Percentiles rank a stretch among this genome's conserved stretches.
Evolutionary conservation across 2,329 filamentous ascomycete species (phyloP).

Genomic region (Sphaerostilbella broomeana): DNA sequence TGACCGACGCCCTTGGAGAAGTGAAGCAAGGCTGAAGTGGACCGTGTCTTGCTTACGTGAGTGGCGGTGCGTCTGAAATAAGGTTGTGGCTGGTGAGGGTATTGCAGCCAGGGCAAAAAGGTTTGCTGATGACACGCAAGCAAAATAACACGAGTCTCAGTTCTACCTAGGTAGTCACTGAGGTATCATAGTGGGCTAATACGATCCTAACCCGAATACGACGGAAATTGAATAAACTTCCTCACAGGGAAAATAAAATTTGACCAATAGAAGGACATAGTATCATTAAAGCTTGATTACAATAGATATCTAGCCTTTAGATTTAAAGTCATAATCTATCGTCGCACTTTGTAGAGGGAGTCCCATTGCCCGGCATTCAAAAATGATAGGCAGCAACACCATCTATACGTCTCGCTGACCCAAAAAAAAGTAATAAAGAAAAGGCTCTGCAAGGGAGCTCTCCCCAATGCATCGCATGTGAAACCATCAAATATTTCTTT

Average conservation of each 20-base stretch:
- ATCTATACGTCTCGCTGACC: constrained; percentile 12
- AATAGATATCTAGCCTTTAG: constrained; percentile 10
- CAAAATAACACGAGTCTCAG: no score
- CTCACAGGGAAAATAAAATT: no score
- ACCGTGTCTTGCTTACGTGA: neutral
- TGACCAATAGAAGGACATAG: neutral
- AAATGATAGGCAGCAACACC: constrained; percentile 9
- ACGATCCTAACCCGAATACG: no score
- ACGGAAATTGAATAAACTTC: no score
- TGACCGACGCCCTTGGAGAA: neutral
- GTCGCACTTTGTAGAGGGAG: constrained; percentile 6
- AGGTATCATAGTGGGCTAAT: no score
- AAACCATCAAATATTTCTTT: no score
- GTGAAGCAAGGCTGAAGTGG: constrained; percentile 8
- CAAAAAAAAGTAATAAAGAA: constrained; percentile 5
- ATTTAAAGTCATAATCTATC: constrained; percentile 8
- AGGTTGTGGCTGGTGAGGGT: constrained; percentile 1
- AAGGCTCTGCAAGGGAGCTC: neutral
- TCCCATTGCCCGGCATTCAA: constrained; percentile 6
- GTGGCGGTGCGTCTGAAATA: neutral
- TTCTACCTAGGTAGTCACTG: no score
- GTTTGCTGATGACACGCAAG: constrained; percentile 12
- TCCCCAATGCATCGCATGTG: no score
- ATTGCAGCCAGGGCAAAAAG: neutral
- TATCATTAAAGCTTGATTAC: constrained; percentile 6